Conservation (phyloP, 352 stramenopile genomes). For the Plasmopara halstedii region DNA sequence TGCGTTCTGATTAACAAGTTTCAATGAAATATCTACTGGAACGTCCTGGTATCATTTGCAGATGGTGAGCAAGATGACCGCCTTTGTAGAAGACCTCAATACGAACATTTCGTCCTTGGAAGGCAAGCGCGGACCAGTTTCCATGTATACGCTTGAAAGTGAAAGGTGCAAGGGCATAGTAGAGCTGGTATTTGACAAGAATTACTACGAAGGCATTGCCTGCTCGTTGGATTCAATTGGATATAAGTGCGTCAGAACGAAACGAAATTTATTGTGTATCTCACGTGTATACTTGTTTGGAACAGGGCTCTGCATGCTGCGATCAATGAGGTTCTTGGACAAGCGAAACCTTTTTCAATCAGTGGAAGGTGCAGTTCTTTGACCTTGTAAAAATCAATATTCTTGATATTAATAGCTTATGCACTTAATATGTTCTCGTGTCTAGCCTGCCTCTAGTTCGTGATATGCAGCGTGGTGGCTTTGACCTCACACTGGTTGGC, state of each 20-base stretch:
- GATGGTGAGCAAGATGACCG: slow-evolving; percentile 63
- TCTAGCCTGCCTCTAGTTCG: slow-evolving; percentile 66
- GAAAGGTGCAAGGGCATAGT: slow-evolving; percentile 79
- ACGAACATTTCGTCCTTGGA: slow-evolving; percentile 73
- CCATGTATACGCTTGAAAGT: slow-evolving; percentile 85
- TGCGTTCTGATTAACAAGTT: too few species aligned
- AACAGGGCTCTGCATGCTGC: slow-evolving; percentile 61
- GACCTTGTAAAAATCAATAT: too few species aligned
- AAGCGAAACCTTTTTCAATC: slow-evolving; percentile 88
- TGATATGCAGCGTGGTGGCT: slow-evolving; percentile 64
- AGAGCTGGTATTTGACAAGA: slow-evolving; percentile 79
- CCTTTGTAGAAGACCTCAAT: slow-evolving; percentile 86
- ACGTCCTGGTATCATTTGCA: too few species aligned
- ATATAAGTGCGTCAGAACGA: slow-evolving; percentile 44
- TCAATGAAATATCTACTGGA: too few species aligned
- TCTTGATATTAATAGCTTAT: too few species aligned
- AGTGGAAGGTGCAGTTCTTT: slow-evolving; percentile 87
- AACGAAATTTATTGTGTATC: background rate
- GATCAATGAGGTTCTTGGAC: slow-evolving; percentile 70
- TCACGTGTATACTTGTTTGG: background rate
- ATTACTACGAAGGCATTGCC: slow-evolving; percentile 88
- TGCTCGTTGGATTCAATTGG: slow-evolving; percentile 87
- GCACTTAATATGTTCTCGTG: too few species aligned
- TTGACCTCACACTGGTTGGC: slow-evolving; percentile 69
- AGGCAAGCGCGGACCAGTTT: slow-evolving; percentile 77